Conservation (phyloP, 495 filamentous ascomycete species). For the Podospora sp. region DNA sequence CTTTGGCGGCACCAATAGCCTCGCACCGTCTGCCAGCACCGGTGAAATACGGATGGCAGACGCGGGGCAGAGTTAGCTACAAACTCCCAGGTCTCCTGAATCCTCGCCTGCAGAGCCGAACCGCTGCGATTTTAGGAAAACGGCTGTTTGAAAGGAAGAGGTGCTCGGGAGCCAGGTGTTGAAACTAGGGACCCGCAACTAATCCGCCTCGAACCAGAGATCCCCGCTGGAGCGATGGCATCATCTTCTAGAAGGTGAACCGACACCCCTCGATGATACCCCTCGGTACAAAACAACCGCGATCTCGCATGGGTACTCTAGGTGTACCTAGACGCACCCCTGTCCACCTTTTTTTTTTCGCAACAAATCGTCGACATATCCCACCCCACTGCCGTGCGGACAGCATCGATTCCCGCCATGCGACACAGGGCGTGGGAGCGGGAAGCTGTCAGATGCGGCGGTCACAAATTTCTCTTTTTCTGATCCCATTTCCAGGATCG, state of each 20-base stretch:
- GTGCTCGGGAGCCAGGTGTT: not conserved
- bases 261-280: not conserved
- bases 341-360: not conserved
- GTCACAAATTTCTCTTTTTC: not conserved
- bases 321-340: not conserved
- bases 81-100: not conserved
- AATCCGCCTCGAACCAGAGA: not conserved
- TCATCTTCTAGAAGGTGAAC: not conserved
- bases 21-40: not conserved
- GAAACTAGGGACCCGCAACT: not conserved
- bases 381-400: slow-evolving; percentile 17
- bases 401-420: slow-evolving; percentile 1
- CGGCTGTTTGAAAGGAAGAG: not conserved
- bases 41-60: not conserved
- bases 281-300: not conserved
- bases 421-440: not conserved
- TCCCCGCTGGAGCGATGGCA: not conserved
- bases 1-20: not conserved
- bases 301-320: not conserved
- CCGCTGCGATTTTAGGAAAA: not conserved
- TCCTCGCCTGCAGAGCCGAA: not conserved
- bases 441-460: slow-evolving; percentile 5
- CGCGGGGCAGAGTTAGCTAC: not conserved
- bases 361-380: not conserved
- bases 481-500: slow-evolving; percentile 13